Percentiles rank a stretch among this genome's conserved stretches.
These are phyloP conservation scores for Lyophyllum atratum DNA, from an alignment of 768 basidiomycete genomes.

Conservation along the genomic window DNA sequence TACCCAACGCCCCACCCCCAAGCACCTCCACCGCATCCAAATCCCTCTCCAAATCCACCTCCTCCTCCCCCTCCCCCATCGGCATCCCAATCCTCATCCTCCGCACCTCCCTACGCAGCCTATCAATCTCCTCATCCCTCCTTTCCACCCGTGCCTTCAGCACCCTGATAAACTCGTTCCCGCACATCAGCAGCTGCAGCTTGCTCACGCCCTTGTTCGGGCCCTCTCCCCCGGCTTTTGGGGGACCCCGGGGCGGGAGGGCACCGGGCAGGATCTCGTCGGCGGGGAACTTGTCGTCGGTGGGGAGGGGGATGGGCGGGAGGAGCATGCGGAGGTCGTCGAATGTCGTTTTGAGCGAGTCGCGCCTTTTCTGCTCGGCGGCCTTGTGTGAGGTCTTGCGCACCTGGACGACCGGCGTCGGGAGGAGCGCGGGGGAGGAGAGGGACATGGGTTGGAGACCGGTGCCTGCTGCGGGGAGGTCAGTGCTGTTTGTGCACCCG, in stretches of 20 bases:
- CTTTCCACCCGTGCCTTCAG: constrained; percentile 78
- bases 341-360: constrained; percentile 93
- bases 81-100: constrained; percentile 48
- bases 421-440: constrained; percentile 6
- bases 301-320: constrained; percentile 85
- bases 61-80: constrained; percentile 29
- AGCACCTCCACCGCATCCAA: constrained; percentile 54
- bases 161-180: constrained; percentile 83
- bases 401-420: constrained; percentile 35
- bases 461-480: constrained; percentile 20
- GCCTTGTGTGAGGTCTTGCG: constrained; percentile 90
- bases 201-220: constrained; percentile 96
- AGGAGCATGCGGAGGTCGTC: constrained; percentile 82
- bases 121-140: constrained; percentile 76
- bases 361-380: constrained; percentile 96
- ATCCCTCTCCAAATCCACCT: constrained; percentile 59
- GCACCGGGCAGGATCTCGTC: constrained; percentile 85
- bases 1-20: constrained; percentile 15
- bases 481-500: neutral
- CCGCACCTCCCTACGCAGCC: constrained; percentile 65
- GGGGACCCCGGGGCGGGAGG: constrained; percentile 86
- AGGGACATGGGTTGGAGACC: constrained; percentile 15
- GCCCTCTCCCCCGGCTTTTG: constrained; percentile 83
- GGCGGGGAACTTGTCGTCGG: constrained; percentile 68
- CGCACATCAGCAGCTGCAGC: constrained; percentile 86